These are phyloP conservation scores for Candolleomyces efflorescens DNA, from an alignment of 768 basidiomycete species.

Conservation along the genomic window DNA sequence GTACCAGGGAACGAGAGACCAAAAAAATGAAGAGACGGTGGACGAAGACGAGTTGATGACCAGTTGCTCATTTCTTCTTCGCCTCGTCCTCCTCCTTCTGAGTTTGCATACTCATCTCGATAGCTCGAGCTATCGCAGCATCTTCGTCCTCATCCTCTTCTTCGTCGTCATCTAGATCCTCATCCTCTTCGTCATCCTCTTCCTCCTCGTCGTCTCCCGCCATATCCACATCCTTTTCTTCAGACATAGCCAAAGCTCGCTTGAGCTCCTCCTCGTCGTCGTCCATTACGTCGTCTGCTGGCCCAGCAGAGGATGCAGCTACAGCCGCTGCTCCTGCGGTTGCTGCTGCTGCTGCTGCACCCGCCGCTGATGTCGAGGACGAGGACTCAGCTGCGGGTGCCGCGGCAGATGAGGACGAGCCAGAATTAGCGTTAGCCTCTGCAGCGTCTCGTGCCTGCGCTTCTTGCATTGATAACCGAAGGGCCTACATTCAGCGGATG, in stretches of 20 bases:
- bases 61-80: constrained; percentile 22
- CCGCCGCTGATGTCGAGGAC: constrained; percentile 15
- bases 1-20: too few species aligned
- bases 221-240: constrained; percentile 50
- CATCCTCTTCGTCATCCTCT: constrained; percentile 67
- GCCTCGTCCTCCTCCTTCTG: constrained; percentile 46
- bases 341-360: constrained; percentile 20
- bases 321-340: constrained; percentile 13
- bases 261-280: constrained; percentile 79
- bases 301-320: constrained; percentile 12
- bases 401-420: constrained; percentile 35
- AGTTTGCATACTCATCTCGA: constrained; percentile 88
- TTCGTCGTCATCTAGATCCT: constrained; percentile 48
- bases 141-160: constrained; percentile 76
- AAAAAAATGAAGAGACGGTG: not conserved
- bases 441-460: constrained; percentile 74
- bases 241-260: constrained; percentile 74
- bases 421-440: constrained; percentile 32
- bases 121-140: constrained; percentile 85
- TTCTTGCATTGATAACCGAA: constrained; percentile 97
- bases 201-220: constrained; percentile 62
- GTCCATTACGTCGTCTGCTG: constrained; percentile 49
- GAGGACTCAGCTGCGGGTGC: constrained; percentile 11
- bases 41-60: not conserved
- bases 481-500: constrained; percentile 49